Evolutionary conservation across 371 early-diverging fungal genomes (phyloP), one percentile per base, ranked within the genome.

Genomic region (Coemansia sp.): DNA sequence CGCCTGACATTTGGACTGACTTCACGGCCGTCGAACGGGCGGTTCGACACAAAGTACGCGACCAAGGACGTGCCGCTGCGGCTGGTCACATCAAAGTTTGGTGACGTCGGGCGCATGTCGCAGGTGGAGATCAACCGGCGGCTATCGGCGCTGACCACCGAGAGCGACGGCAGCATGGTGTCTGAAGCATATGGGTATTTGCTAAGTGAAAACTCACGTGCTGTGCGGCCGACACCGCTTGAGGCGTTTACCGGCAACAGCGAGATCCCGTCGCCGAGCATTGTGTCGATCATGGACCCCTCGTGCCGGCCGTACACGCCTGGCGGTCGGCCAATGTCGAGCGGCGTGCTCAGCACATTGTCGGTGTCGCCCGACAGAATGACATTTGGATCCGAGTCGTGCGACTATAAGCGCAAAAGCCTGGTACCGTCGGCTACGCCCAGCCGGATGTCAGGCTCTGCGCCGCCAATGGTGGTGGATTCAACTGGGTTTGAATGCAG

Each of bases 121-220:
- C 76, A 76, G 65, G 76, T 55, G n/a, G 76, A 76, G 12, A 76
- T 76, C 53, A 76, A 76, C 69, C 67, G 64, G 44, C 61, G 76
- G n/a, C 41, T 76, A 17, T 76, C 76, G 8, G 69, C 76, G 15
- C 62, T 76, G 23, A 65, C 76, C 9, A 67, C 73, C 29, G 76
- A 76, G 23, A 66, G 69, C 59, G 76, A 76, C 39, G 69, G 76
- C 26, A 44, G 69, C 58, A 65, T 61, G 2, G 71, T 67, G 6
- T 72, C 73, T 17, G 76, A 71, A 39, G 76, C 76, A 2, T 76
- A 72, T 51, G 73, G 76, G 2, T 76, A 76, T 28, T 49, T 76
- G 67, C 68, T 76, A 2, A 62, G 55, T 65, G 76, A 76, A 28
- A 71, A 67, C 51, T 65, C 69, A 9, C 60, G 76, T 1, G 76